A percentile compares a stretch with the other conserved stretches of the same genome.
These are phyloP conservation scores for Cyberlindnera nakhonratchasimensis DNA, from an alignment of 805 yeast genomes.

Conservation along the genomic window DNA sequence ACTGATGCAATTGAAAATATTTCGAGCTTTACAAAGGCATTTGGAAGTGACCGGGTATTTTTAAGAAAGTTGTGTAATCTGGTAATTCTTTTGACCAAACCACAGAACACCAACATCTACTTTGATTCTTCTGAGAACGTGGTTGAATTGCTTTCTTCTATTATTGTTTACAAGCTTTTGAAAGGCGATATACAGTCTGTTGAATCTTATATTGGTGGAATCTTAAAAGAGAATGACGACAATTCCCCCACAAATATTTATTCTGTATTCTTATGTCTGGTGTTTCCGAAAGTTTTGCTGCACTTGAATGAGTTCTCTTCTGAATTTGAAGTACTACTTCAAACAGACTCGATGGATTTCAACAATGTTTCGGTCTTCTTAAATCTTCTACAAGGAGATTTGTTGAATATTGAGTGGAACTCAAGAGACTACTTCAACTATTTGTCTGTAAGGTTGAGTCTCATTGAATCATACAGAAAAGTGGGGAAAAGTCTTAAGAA, in stretches of 20 bases:
- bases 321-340: conserved; percentile 22
- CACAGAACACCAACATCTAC: conserved; percentile 32
- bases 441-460: conserved; percentile 21
- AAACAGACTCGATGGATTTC: conserved; percentile 20
- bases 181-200: conserved; percentile 21
- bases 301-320: conserved; percentile 31
- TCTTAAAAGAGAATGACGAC: conserved; percentile 18
- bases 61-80: conserved; percentile 28
- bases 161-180: conserved; percentile 34
- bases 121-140: conserved; percentile 31
- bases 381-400: conserved; percentile 18
- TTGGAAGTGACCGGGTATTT: conserved; percentile 30
- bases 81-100: conserved; percentile 30
- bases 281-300: conserved; percentile 29
- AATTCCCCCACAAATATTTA: conserved; percentile 14
- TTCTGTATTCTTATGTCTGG: conserved; percentile 20
- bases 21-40: conserved; percentile 26
- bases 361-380: conserved; percentile 23
- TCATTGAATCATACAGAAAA: conserved; percentile 23
- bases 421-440: conserved; percentile 27
- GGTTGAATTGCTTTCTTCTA: conserved; percentile 32
- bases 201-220: conserved; percentile 19
- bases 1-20: conserved; percentile 28
- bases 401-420: conserved; percentile 26
- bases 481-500: conserved; percentile 18